Evolutionary conservation across 306 rosid genomes (phyloP), one percentile per base, ranked within the genome.

Genomic region (Oxytropis ochrocephala): DNA sequence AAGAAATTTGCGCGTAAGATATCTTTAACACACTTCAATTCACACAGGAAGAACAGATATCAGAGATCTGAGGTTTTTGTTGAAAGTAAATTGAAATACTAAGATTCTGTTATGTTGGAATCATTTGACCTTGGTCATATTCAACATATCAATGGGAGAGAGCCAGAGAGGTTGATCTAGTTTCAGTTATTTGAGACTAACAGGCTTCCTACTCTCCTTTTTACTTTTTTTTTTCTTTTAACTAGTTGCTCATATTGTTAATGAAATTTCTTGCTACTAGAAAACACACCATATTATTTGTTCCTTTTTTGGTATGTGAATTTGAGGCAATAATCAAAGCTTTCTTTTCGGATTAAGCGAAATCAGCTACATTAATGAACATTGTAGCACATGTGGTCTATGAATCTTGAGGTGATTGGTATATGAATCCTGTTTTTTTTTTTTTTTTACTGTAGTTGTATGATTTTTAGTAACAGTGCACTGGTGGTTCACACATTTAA

Each of bases 1-100:
- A 86, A 76, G 93, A 88, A 61, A 90, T 88, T 88, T 60, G 82
- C 88, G 4, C 88, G 74, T 21, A 93, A 86, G 78, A 60, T 70
- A 59, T 76, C 85, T 60, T 78, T 78, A 1, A 7, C 72, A 54
- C 84, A 43, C 53, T 73, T 73, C 55, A 74, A 81, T 47, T 67
- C 64, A 56, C 88, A 90, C 76, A 74, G 81, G 80, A 81, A 70
- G 47, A 88, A 83, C 81, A 85, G 99, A 79, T 86, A 83, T 58
- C 74, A 39, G 55, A 90, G 84, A 77, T 78, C 93, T 82, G 66
- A 58, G 78, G 80, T 61, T 79, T 47, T 42, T 67, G 64, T 64
- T n/a, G 72, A 78, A 68, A 76, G 47, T 32, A 41, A 71, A 71
- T 9, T 69, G 78, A 76, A 76, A 46, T 56, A 27, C 72, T 46